Percentiles rank a stretch among this genome's conserved stretches.
phyloP scores from a whole-genome alignment of 1,284 basidiomycete species.

The Hypsizygus ulmarius region DNA sequence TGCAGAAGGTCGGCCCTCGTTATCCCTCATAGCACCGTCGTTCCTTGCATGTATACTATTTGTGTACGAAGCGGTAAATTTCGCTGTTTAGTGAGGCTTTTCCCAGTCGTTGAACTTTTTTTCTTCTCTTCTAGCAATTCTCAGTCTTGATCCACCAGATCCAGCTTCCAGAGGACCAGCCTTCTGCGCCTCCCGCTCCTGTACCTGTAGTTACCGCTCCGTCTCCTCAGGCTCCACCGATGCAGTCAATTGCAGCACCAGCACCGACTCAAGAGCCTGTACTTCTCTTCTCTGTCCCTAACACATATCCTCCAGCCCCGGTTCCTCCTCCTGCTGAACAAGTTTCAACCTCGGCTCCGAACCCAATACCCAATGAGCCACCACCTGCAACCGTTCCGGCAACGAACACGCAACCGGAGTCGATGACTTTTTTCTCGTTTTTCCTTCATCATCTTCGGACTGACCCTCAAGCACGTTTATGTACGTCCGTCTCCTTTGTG shows the following conservation, averaged over 20 bases:
- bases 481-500: conserved; percentile 38
- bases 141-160: conserved; percentile 76
- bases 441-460: conserved; percentile 57
- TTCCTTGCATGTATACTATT: conserved; percentile 75
- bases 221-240: not conserved
- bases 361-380: conserved; percentile 18
- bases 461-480: conserved; percentile 69
- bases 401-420: conserved; percentile 5
- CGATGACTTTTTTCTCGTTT: conserved; percentile 45
- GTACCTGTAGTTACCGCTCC: conserved; percentile 9
- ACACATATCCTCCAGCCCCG: conserved; percentile 8
- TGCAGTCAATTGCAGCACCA: conserved; percentile 18
- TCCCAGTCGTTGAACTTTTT: conserved; percentile 3
- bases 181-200: conserved; percentile 20
- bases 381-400: conserved; percentile 22
- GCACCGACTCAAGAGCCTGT: not conserved
- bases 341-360: conserved; percentile 2
- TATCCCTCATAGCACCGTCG: conserved; percentile 78
- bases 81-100: not conserved
- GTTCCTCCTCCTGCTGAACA: conserved; percentile 3
- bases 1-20: conserved; percentile 72
- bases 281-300: not conserved
- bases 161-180: conserved; percentile 73
- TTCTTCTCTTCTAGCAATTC: conserved; percentile 62
- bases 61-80: conserved; percentile 68